Conservation (phyloP, 2,329 filamentous ascomycete species). For the Pseudogymnoascus sp. region DNA sequence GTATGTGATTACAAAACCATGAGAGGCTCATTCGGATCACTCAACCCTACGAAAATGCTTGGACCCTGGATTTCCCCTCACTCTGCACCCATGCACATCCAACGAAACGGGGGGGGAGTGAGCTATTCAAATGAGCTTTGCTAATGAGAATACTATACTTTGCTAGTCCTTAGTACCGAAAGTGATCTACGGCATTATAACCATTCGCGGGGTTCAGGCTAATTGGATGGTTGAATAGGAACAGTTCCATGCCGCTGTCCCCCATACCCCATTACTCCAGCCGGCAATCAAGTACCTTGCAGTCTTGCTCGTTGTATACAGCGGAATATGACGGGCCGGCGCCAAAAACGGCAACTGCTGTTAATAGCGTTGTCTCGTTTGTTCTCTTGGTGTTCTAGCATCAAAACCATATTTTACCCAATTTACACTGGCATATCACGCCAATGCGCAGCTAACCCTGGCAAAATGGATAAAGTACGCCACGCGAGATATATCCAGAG, state of each 20-base stretch:
- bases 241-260: neutral
- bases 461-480: constrained; percentile 3
- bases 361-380: neutral
- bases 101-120: neutral
- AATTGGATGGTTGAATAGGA: constrained; percentile 5
- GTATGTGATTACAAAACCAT: neutral
- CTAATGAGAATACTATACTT: neutral
- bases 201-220: neutral
- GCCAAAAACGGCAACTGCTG: too few species aligned
- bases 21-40: neutral
- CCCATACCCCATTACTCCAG: neutral
- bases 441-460: neutral
- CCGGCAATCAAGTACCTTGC: neutral
- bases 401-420: neutral
- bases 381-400: neutral
- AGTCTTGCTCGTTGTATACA: neutral
- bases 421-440: neutral
- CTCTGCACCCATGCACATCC: neutral
- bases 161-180: neutral
- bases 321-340: neutral
- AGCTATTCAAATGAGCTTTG: neutral
- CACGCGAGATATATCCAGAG: constrained; percentile 7
- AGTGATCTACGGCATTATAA: neutral
- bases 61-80: neutral
- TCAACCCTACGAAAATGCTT: neutral